Base-by-base conservation (phyloP, 768 basidiomycete species). In the Mycena albidolilacea region DNA sequence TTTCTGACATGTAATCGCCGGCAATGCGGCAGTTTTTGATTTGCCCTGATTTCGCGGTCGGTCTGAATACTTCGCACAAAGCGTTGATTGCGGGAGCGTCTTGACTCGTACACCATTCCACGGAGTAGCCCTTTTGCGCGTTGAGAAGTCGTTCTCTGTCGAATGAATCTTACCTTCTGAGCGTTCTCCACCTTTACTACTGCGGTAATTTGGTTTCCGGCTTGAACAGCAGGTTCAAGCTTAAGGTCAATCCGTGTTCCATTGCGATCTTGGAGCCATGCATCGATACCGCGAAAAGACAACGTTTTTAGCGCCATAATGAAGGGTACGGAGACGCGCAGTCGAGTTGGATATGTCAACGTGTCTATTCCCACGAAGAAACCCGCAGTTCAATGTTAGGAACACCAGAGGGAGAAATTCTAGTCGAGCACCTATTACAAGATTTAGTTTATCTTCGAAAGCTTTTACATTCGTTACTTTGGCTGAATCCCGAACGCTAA, bases 1-100 rank as follows among this genome's bases (percentile, higher is more conserved):
- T 12, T 7, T 41, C 39, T 1, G 17, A 43, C 62, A 70, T 63
- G 38, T 15, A 15, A 8, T 35, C 11, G 30, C 19, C 21, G 12
- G 35, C 61, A 15, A 70, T 46, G 3, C 61, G 17, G 30, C 61
- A 43, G 11, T 12, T 17, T 7, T 41, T 30, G 30, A 30, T 30
- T 30, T 30, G 30, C 30, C 30, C 30, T 30, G 30, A 30, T 30
- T 30, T 30, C 30, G 30, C 4, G 30, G 30, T 30, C 30, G 30
- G 52, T 11, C 69, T 55, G 41, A 57, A 70, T 21, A 70, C 21
- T 15, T 70, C 62, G 14, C 69, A 70, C 52, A 39, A 46, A 6
- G 68, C 68, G 7, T 63, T 63, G 15, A 69, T 46, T 1, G 15
- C 12, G 9, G 60, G 17, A 1, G 61, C 38, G 1, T 35, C 41